Evolutionary conservation across 192 early-diverging fungal species (phyloP).

Genomic region (Gorgonomyces haynaldii): DNA sequence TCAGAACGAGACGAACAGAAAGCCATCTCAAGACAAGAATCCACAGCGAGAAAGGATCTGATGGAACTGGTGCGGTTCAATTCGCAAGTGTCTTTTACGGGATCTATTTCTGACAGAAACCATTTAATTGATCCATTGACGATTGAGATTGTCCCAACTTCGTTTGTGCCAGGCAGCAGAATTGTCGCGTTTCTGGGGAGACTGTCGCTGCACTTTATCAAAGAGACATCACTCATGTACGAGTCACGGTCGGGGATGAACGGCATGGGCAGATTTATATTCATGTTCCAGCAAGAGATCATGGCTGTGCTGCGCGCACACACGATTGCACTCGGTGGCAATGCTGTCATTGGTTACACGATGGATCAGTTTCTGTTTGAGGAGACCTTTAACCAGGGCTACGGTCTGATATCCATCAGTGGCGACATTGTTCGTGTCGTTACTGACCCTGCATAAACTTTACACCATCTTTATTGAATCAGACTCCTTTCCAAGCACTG

Average conservation of each 20-base stretch:
- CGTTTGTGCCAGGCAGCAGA: slow-evolving; percentile 43
- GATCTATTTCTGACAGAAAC: slow-evolving; percentile 13
- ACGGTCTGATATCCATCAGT: slow-evolving; percentile 49
- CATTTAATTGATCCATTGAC: slow-evolving; percentile 14
- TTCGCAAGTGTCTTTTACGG: no score
- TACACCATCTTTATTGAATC: no score
- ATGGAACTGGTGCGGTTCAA: no score
- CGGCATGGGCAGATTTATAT: slow-evolving; percentile 65
- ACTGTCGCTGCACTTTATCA: slow-evolving; percentile 70
- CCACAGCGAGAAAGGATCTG: no score
- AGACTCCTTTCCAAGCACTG: no score
- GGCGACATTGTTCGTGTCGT: slow-evolving; percentile 53
- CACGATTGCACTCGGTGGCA: slow-evolving; percentile 56
- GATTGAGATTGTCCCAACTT: slow-evolving; percentile 58
- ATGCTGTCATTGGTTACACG: slow-evolving; percentile 52
- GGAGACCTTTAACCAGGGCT: slow-evolving; percentile 59
- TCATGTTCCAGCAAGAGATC: slow-evolving; percentile 54
- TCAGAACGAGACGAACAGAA: not conserved
- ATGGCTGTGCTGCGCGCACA: slow-evolving; percentile 57
- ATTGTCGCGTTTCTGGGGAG: slow-evolving; percentile 53
- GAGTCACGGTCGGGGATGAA: slow-evolving; percentile 29
- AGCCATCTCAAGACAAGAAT: not conserved
- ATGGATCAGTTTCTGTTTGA: slow-evolving; percentile 55
- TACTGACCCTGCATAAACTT: no score
- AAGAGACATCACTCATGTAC: slow-evolving; percentile 43